These are phyloP conservation scores for Aureobasidium vineae DNA, from an alignment of 2,329 filamentous ascomycete species.

Conservation along the genomic window DNA sequence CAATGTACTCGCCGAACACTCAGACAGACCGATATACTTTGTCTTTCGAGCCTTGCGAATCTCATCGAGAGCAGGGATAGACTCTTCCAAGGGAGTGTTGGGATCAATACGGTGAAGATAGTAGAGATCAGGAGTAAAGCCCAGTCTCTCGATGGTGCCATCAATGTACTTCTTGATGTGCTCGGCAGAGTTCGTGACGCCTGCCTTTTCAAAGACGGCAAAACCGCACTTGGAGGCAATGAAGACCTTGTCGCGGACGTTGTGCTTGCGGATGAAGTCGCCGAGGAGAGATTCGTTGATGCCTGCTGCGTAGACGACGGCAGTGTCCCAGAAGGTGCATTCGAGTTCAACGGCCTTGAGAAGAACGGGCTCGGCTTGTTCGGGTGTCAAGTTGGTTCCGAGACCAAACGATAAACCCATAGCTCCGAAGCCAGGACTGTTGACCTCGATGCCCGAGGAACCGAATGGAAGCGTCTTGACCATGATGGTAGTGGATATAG, in stretches of 20 bases:
- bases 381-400: conserved; percentile 45
- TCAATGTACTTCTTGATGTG: conserved; percentile 53
- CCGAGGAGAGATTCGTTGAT: conserved; percentile 53
- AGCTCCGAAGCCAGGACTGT: conserved; percentile 50
- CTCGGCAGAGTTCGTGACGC: conserved; percentile 47
- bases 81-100: conserved; percentile 49
- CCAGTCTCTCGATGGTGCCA: conserved; percentile 51
- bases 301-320: conserved; percentile 47
- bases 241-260: conserved; percentile 52
- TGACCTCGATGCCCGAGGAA: conserved; percentile 39
- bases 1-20: conserved; percentile 49
- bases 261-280: conserved; percentile 53
- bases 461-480: conserved; percentile 46
- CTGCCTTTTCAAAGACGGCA: conserved; percentile 38
- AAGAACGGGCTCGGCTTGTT: conserved; percentile 51
- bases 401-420: conserved; percentile 51
- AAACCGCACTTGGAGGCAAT: conserved; percentile 53
- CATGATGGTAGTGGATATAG: conserved; percentile 27
- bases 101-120: conserved; percentile 46
- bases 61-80: conserved; percentile 49
- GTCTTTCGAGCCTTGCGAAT: conserved; percentile 53
- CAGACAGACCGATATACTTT: conserved; percentile 51
- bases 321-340: conserved; percentile 36
- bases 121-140: conserved; percentile 48
- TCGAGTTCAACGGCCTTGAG: conserved; percentile 47